These are phyloP conservation scores for Rhodotorula sp. DNA, from an alignment of 1,284 basidiomycete species.

Conservation along the genomic window DNA sequence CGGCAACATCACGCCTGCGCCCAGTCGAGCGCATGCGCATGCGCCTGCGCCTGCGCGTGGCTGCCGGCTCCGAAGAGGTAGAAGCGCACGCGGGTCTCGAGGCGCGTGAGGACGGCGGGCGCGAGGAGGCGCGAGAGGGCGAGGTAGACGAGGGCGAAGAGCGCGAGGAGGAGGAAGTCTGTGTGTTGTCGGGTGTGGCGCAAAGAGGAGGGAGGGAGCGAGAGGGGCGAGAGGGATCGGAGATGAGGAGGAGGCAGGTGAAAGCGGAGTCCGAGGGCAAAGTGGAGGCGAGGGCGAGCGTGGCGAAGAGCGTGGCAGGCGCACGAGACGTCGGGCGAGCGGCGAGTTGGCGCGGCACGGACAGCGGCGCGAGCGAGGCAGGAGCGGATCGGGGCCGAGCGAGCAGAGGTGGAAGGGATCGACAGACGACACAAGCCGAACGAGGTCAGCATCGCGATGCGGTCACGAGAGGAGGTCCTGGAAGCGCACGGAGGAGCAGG, in stretches of 20 bases:
- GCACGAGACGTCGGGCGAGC: not conserved
- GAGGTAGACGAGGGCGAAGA: slow-evolving; percentile 6
- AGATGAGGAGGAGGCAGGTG: not conserved
- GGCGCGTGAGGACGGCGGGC: not conserved
- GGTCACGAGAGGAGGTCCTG: too few relatives aligned
- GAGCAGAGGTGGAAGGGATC: not conserved
- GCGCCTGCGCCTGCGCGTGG: too few relatives aligned
- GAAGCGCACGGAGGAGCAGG: not conserved
- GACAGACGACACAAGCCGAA: not conserved
- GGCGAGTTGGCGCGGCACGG: not conserved
- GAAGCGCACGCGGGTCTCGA: not conserved
- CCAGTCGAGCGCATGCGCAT: too few relatives aligned
- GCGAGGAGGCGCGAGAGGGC: slow-evolving; percentile 12
- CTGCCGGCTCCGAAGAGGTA: slow-evolving; percentile 10
- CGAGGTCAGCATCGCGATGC: too few relatives aligned
- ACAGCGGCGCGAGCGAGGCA: not conserved
- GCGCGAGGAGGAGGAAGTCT: slow-evolving; percentile 12
- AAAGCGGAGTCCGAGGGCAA: not conserved
- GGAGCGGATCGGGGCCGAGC: not conserved
- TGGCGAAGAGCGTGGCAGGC: not conserved
- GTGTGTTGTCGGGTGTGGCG: not conserved
- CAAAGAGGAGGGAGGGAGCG: too few relatives aligned
- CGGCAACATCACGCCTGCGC: not conserved
- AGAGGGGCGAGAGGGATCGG: not conserved
- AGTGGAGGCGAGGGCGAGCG: not conserved